phyloP scores from a whole-genome alignment of 495 filamentous ascomycete genomes.

The Amniculicola lignicola region DNA sequence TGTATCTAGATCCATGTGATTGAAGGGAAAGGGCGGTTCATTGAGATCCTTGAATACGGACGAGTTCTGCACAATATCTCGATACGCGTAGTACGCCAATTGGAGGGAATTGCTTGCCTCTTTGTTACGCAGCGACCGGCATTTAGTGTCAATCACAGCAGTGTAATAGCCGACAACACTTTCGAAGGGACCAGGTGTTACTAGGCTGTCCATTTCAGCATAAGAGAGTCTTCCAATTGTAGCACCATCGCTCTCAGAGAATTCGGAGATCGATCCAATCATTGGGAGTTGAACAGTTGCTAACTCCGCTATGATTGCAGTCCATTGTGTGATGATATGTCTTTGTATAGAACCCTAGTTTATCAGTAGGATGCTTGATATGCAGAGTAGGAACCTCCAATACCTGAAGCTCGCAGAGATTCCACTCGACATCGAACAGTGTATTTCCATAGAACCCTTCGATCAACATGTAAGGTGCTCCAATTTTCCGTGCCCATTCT shows the following conservation, averaged over 20 bases:
- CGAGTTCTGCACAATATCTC: constrained; percentile 28
- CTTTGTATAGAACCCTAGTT: constrained; percentile 21
- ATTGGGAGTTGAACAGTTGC: not conserved
- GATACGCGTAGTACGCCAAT: constrained; percentile 21
- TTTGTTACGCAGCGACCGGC: not conserved
- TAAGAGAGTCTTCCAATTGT: constrained; percentile 7
- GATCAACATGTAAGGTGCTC: constrained; percentile 39
- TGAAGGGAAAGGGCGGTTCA: constrained; percentile 30
- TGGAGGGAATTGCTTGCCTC: not conserved
- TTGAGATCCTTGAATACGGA: constrained; percentile 24
- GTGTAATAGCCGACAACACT: not conserved
- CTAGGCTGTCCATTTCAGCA: constrained; percentile 1
- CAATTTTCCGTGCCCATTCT: constrained; percentile 21
- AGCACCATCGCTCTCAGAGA: not conserved
- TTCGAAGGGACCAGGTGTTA: not conserved
- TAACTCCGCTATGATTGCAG: constrained; percentile 21
- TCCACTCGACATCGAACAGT: constrained; percentile 27
- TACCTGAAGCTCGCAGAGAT: constrained; percentile 35
- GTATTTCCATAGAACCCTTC: constrained; percentile 40
- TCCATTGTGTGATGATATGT: constrained; percentile 39
- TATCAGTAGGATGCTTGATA: not conserved
- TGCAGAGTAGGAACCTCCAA: not conserved
- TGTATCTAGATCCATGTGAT: constrained; percentile 37
- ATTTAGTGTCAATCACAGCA: not conserved
- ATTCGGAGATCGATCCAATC: constrained; percentile 6